These are phyloP conservation scores for Digitaria exilis DNA, from an alignment of 202 grass and related monocot species.

Conservation along the genomic window DNA sequence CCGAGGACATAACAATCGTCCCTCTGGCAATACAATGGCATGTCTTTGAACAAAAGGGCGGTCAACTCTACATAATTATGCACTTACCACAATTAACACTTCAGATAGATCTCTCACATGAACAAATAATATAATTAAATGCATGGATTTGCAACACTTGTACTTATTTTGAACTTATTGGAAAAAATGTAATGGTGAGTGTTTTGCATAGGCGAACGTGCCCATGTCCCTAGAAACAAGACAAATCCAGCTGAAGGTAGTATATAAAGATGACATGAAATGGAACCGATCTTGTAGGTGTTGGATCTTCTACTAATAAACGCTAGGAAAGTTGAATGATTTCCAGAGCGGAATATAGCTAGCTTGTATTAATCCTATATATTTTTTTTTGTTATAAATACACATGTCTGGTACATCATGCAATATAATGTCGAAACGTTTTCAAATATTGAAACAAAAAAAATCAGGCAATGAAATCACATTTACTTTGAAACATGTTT, in stretches of 20 bases:
- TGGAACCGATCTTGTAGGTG: neutral
- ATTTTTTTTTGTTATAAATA: no score
- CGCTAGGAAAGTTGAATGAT: no score
- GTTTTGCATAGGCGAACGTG: neutral
- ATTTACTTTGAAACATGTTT: neutral
- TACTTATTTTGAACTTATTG: neutral
- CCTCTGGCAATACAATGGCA: neutral
- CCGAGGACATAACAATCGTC: neutral
- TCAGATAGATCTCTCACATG: neutral
- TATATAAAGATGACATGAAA: neutral
- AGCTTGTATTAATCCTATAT: no score
- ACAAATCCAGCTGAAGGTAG: neutral
- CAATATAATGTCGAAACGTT: no score
- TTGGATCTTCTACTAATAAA: slow-evolving; percentile 3
- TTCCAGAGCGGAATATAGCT: no score
- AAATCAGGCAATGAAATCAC: no score
- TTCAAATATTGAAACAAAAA: no score
- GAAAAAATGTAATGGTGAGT: neutral
- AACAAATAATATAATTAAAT: slow-evolving; percentile 4
- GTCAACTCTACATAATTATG: neutral
- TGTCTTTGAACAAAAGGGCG: neutral
- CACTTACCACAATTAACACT: neutral
- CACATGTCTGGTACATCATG: no score
- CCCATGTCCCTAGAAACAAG: neutral
- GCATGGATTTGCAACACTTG: neutral